Evolutionary conservation across 768 basidiomycete genomes (phyloP).

Genomic region (Tylopilus felleus): DNA sequence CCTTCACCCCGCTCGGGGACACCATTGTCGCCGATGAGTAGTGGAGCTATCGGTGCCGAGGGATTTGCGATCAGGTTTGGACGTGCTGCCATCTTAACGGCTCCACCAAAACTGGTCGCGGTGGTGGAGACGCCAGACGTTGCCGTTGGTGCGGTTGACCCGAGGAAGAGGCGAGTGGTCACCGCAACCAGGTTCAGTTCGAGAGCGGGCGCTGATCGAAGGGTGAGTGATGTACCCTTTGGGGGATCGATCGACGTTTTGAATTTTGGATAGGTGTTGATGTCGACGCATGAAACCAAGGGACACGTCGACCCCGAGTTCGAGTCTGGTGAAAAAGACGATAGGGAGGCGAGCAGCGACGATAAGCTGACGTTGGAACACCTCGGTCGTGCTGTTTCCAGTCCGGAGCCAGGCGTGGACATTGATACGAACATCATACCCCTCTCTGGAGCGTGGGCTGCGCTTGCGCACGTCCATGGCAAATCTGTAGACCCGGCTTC

Average conservation of each 20-base stretch:
- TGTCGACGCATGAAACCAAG: constrained; percentile 76
- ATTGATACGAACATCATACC: constrained; percentile 64
- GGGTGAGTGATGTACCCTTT: constrained; percentile 47
- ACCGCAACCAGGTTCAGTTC: constrained; percentile 88
- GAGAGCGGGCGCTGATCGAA: constrained; percentile 73
- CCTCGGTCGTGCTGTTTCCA: constrained; percentile 10
- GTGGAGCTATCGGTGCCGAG: constrained; percentile 24
- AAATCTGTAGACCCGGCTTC: constrained; percentile 28
- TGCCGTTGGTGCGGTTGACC: constrained; percentile 86
- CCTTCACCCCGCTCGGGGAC: constrained; percentile 34
- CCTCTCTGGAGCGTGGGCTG: constrained; percentile 73
- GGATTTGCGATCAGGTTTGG: constrained; percentile 54
- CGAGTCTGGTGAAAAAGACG: constrained; percentile 22
- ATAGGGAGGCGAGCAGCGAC: neutral
- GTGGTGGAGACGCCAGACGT: constrained; percentile 86
- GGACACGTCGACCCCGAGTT: constrained; percentile 23
- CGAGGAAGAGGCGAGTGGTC: constrained; percentile 76
- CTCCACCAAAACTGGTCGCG: constrained; percentile 79
- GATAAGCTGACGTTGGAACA: constrained; percentile 9
- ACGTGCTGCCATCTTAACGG: constrained; percentile 72
- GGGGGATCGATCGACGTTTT: neutral
- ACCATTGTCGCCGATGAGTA: constrained; percentile 27
- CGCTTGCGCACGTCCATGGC: constrained; percentile 46
- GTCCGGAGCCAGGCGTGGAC: constrained; percentile 45
- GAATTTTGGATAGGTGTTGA: constrained; percentile 55